Percentiles rank a stretch among this genome's conserved stretches.
These are phyloP conservation scores for Pyrenophora graminea DNA, from an alignment of 2,329 filamentous ascomycete genomes.

Conservation along the genomic window DNA sequence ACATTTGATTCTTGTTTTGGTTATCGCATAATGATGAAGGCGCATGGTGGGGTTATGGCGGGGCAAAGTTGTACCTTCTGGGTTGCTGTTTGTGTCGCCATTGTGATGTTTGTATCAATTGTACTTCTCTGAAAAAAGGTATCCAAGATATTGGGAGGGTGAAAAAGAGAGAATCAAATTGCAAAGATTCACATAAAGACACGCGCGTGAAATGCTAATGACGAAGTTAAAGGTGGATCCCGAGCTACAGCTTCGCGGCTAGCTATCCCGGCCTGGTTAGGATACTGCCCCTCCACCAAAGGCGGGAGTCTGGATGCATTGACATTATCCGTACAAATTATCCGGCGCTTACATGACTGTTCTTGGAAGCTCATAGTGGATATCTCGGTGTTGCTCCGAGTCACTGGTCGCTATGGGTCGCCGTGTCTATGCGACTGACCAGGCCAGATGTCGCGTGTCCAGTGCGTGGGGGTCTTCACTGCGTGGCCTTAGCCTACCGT, in stretches of 20 bases:
- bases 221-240: slow-evolving; percentile 33
- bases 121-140: neutral
- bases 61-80: slow-evolving; percentile 43
- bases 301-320: slow-evolving; percentile 25
- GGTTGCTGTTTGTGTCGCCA: slow-evolving; percentile 35
- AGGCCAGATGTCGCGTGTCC: slow-evolving; percentile 3
- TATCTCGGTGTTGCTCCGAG: slow-evolving; percentile 27
- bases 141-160: slow-evolving; percentile 7
- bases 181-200: slow-evolving; percentile 14
- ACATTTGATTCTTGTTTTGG: neutral
- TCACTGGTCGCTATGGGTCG: slow-evolving; percentile 21
- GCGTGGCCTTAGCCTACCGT: neutral
- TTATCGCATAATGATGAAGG: neutral
- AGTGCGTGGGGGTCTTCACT: slow-evolving; percentile 6
- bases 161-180: slow-evolving; percentile 8
- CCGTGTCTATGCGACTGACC: slow-evolving; percentile 22
- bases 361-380: slow-evolving; percentile 21
- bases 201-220: slow-evolving; percentile 28
- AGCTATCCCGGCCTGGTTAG: slow-evolving; percentile 34
- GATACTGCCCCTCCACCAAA: slow-evolving; percentile 27
- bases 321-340: slow-evolving; percentile 43
- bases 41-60: slow-evolving; percentile 36
- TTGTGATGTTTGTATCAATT: slow-evolving; percentile 17
- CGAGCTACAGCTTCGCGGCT: slow-evolving; percentile 30
- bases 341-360: slow-evolving; percentile 33